Evolutionary conservation across 148 eudicot species (phyloP).

Genomic region (Rhododendron kiyosumense): DNA sequence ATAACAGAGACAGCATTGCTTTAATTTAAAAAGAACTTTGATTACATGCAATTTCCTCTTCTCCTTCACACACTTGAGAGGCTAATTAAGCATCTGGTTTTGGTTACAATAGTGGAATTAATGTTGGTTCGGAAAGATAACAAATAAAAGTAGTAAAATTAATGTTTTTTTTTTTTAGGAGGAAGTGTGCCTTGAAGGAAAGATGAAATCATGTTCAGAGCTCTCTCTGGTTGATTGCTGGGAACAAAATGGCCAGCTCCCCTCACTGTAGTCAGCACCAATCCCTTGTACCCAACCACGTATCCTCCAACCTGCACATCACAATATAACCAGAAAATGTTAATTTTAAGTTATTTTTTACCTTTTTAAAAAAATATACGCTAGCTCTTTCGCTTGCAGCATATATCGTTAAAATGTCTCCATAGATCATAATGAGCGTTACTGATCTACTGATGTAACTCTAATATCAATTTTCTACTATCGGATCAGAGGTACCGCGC

Average conservation of each 20-base stretch:
- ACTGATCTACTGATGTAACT: no score
- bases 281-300: conserved; percentile 11
- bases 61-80: not conserved
- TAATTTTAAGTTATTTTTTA: no score
- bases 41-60: not conserved
- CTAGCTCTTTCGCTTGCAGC: not conserved
- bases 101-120: not conserved
- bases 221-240: conserved; percentile 26
- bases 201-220: conserved; percentile 13
- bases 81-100: not conserved
- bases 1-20: not conserved
- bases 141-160: not conserved
- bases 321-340: not conserved
- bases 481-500: no score
- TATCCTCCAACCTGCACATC: conserved; percentile 22
- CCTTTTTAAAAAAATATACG: not conserved
- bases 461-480: no score
- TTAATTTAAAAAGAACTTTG: not conserved
- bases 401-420: no score
- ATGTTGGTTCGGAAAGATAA: not conserved
- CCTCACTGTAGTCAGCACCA: conserved; percentile 9
- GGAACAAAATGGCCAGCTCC: conserved; percentile 23
- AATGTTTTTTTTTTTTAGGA: not conserved
- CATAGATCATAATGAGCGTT: no score
- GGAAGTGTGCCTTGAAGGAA: conserved; percentile 17